Percentiles rank a stretch among this genome's conserved stretches.
Evolutionary conservation across 2,329 filamentous ascomycete species (phyloP).

Genomic region (Penicillium sp.): DNA sequence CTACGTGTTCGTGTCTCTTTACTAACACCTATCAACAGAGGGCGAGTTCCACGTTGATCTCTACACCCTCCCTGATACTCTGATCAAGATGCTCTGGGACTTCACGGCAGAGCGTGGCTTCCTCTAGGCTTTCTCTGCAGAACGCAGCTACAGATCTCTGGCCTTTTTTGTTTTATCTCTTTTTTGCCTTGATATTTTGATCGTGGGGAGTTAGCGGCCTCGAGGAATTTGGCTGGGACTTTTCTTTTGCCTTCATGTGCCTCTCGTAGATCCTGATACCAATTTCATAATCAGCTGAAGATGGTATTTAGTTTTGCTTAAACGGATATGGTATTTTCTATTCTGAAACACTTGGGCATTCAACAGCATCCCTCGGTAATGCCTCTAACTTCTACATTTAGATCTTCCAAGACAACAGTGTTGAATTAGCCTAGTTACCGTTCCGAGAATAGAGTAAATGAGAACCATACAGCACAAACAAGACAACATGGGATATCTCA

Average conservation of each 20-base stretch:
- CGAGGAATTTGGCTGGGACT: constrained; percentile 17
- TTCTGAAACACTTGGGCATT: too few species aligned
- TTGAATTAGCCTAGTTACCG: too few species aligned
- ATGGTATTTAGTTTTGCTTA: neutral
- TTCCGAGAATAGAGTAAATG: neutral
- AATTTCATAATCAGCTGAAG: neutral
- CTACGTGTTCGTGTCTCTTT: too few species aligned
- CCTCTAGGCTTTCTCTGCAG: constrained; percentile 20
- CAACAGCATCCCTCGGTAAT: too few species aligned
- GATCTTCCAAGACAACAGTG: too few species aligned
- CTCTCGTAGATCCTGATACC: constrained; percentile 7
- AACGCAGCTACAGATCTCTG: neutral
- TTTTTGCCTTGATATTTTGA: constrained; percentile 10
- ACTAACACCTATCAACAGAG: constrained; percentile 48
- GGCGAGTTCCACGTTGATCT: constrained; percentile 98
- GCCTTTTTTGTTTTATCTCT: constrained; percentile 3
- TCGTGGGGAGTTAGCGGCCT: constrained; percentile 18
- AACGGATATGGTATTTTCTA: too few species aligned
- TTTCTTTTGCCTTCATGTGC: constrained; percentile 5
- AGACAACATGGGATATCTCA: constrained; percentile 23
- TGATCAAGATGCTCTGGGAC: constrained; percentile 95
- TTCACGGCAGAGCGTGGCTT: constrained; percentile 55
- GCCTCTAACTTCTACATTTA: too few species aligned
- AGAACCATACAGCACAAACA: neutral
- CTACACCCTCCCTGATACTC: constrained; percentile 85